Base-by-base conservation (phyloP, 2,329 filamentous ascomycete genomes). In the Raffaelea deltoideospora region DNA sequence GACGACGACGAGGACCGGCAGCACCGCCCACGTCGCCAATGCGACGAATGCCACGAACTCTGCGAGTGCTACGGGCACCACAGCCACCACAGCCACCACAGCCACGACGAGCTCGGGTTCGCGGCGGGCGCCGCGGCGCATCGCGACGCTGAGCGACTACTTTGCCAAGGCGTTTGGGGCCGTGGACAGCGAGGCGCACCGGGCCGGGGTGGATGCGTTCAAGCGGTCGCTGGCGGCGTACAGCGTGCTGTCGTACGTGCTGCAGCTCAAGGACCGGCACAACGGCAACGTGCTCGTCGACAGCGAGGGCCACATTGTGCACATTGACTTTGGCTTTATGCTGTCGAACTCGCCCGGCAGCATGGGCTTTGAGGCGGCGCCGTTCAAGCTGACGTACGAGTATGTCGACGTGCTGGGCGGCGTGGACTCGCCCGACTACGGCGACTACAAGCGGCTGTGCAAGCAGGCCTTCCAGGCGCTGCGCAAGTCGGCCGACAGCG, bases 281-380 rank as follows among this genome's bases (percentile, higher is more conserved):
- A 90, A 90, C 51, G 83, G 83, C 37, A 90, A 90, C 50, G 79
- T 90, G 13, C 67, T 90, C 41, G 80, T 90, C 48, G 83, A 88
- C 55, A 85, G 81, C 49, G 78, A 84, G 53, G 83, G 83, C 10
- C 83, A 90, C 52, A 86, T 88, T 39, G 76, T 90, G 42, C 83
- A 90, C 52, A 90, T 90, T 42, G 83, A 90, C 56, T 90, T 90
- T 55, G 83, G 83, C 38, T 90, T 90, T 54, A 88, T 90, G 80
- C 64, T 90, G 24, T 87, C 80, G 33, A 90, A 90, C 55, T 86
- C 81, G 1, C 83, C 83, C 0, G 83, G 83, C 0, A 80, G 76
- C 9, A 82, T 90, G 51, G 82, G 81, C 3, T 90, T 90, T 48
- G 83, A 90, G 58, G 83, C 83, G 13, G 83, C 83, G 5, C 83